phyloP scores from a whole-genome alignment of 805 yeast species.

The Schizosaccharomyces lindneri region DNA sequence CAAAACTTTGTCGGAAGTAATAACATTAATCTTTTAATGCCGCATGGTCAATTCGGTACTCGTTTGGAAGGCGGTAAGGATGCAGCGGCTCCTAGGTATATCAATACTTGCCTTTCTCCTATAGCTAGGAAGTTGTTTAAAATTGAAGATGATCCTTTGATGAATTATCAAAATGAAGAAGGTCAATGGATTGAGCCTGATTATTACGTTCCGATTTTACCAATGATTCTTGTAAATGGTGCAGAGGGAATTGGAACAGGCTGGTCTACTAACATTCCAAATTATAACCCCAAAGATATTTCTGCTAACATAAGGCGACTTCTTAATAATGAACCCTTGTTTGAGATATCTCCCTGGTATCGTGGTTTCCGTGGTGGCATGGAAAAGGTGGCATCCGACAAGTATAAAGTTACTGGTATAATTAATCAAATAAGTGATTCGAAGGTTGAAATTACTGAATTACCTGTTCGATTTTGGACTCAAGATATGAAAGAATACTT shows the following conservation, averaged over 20 bases:
- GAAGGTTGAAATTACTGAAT: slow-evolving; percentile 69
- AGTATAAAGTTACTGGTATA: slow-evolving; percentile 51
- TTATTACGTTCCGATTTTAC: slow-evolving; percentile 83
- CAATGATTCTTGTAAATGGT: slow-evolving; percentile 87
- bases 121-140: slow-evolving; percentile 57
- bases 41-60: slow-evolving; percentile 90
- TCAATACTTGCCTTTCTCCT: slow-evolving; percentile 58
- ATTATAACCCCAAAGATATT: slow-evolving; percentile 66
- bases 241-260: slow-evolving; percentile 98
- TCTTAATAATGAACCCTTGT: slow-evolving; percentile 42
- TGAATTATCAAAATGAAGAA: slow-evolving; percentile 69
- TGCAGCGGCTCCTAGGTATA: slow-evolving; percentile 94
- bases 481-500: slow-evolving; percentile 67
- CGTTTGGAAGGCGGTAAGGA: slow-evolving; percentile 95
- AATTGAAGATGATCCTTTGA: slow-evolving; percentile 53
- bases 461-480: slow-evolving; percentile 87
- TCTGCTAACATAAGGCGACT: slow-evolving; percentile 47
- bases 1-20: slow-evolving; percentile 88
- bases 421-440: slow-evolving; percentile 60
- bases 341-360: slow-evolving; percentile 75
- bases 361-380: slow-evolving; percentile 83
- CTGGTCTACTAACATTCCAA: slow-evolving; percentile 86
- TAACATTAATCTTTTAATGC: slow-evolving; percentile 59
- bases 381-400: slow-evolving; percentile 37
- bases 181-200: slow-evolving; percentile 86